phyloP scores from a whole-genome alignment of 2,329 filamentous ascomycete genomes.

The Ceratocystis harringtonii region DNA sequence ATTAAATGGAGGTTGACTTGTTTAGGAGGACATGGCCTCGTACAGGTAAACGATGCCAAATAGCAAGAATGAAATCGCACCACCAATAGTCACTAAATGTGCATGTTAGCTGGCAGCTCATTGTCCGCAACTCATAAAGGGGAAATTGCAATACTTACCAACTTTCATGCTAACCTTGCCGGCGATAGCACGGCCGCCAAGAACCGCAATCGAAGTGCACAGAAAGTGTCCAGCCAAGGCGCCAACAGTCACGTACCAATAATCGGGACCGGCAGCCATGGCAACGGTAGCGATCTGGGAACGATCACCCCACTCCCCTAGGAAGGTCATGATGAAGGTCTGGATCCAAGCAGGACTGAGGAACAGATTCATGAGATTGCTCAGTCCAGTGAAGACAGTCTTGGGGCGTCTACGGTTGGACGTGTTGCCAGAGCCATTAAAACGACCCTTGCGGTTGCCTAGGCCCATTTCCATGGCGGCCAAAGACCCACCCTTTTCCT shows the following conservation, averaged over 20 bases:
- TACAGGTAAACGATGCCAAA: slow-evolving; percentile 87
- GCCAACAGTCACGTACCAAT: slow-evolving; percentile 94
- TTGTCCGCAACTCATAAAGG: slow-evolving; percentile 19
- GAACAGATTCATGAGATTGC: slow-evolving; percentile 75
- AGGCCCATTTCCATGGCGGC: slow-evolving; percentile 64
- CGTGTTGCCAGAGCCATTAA: slow-evolving; percentile 59
- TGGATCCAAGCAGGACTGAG: slow-evolving; percentile 96
- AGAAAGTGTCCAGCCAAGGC: slow-evolving; percentile 74
- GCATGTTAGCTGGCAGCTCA: slow-evolving; percentile 8
- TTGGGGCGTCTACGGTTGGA: slow-evolving; percentile 35
- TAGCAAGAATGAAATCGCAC: slow-evolving; percentile 73
- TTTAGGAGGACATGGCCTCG: slow-evolving; percentile 50
- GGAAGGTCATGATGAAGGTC: slow-evolving; percentile 97
- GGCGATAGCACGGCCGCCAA: slow-evolving; percentile 84
- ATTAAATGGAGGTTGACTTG: neutral
- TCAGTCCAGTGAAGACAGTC: slow-evolving; percentile 46
- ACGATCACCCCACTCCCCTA: slow-evolving; percentile 95
- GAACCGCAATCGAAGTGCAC: slow-evolving; percentile 80
- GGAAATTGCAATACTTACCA: slow-evolving; percentile 47
- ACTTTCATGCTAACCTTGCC: slow-evolving; percentile 89
- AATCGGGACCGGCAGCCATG: slow-evolving; percentile 96
- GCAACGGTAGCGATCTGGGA: slow-evolving; percentile 97
- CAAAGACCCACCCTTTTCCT: slow-evolving; percentile 62
- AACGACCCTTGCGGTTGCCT: slow-evolving; percentile 57
- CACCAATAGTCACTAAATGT: slow-evolving; percentile 71